Conservation (phyloP, 176 grass and related monocot genomes). For the Typha latifolia region DNA sequence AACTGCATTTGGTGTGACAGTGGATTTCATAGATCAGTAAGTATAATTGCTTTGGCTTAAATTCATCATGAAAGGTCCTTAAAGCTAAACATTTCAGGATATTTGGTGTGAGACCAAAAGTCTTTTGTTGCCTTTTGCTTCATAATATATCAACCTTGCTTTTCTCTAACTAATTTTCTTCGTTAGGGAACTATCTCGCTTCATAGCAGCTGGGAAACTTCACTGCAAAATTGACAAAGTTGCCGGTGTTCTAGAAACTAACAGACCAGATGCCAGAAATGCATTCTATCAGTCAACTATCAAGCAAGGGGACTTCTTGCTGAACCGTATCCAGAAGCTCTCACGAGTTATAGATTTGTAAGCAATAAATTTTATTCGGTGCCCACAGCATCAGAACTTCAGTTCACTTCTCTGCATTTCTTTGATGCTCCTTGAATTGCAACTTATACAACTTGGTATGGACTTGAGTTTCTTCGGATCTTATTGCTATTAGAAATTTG, state of each 20-base stretch:
- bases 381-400: background rate
- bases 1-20: constrained; percentile 69
- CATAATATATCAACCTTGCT: no score
- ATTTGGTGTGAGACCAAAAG: no score
- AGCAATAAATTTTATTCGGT: background rate
- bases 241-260: constrained; percentile 81
- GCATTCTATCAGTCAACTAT: constrained; percentile 96
- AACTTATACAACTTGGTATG: no score
- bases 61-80: no score
- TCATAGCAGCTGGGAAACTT: constrained; percentile 93
- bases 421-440: background rate
- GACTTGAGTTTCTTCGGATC: no score
- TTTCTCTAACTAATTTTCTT: background rate
- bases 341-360: constrained; percentile 92
- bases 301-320: constrained; percentile 95
- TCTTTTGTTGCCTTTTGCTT: no score
- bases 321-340: constrained; percentile 93
- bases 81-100: no score
- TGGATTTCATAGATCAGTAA: constrained; percentile 98
- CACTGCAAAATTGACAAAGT: constrained; percentile 99
- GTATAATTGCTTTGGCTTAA: constrained; percentile 2
- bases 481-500: no score
- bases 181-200: constrained; percentile 75
- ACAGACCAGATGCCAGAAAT: constrained; percentile 83
- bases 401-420: background rate